Conservation (phyloP, 1,284 basidiomycete species). For the Takashimella koratensis region DNA sequence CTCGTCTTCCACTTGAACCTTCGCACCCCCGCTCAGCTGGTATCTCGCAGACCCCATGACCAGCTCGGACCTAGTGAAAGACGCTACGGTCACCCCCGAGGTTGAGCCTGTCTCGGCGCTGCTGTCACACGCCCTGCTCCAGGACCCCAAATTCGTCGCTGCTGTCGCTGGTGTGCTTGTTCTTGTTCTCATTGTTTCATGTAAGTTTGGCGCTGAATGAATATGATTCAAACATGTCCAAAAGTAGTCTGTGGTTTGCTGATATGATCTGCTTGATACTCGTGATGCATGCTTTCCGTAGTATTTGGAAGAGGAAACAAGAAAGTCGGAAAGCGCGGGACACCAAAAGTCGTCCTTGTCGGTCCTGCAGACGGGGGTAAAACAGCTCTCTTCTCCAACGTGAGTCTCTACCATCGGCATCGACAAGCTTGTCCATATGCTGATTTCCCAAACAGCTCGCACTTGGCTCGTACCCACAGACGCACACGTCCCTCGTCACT, state of each 20-base stretch:
- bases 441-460: constrained; percentile 32
- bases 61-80: no score
- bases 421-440: no score
- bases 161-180: constrained; percentile 27
- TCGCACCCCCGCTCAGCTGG: no score
- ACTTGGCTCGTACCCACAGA: constrained; percentile 31
- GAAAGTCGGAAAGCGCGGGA: constrained; percentile 17
- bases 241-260: constrained; percentile 1
- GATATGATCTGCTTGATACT: neutral
- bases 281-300: neutral
- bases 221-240: neutral
- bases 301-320: constrained; percentile 18
- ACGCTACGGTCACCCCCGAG: constrained; percentile 22
- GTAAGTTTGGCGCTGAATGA: constrained; percentile 14
- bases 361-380: constrained; percentile 44
- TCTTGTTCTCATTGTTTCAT: constrained; percentile 20
- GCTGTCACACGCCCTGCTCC: constrained; percentile 23
- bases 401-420: no score
- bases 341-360: constrained; percentile 35
- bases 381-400: constrained; percentile 45
- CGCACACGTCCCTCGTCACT: constrained; percentile 40
- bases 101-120: constrained; percentile 23
- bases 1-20: no score
- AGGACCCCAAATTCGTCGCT: constrained; percentile 35
- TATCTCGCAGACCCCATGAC: no score